These are phyloP conservation scores for Fusarium virguliforme DNA, from an alignment of 2,329 filamentous ascomycete species.

Conservation along the genomic window DNA sequence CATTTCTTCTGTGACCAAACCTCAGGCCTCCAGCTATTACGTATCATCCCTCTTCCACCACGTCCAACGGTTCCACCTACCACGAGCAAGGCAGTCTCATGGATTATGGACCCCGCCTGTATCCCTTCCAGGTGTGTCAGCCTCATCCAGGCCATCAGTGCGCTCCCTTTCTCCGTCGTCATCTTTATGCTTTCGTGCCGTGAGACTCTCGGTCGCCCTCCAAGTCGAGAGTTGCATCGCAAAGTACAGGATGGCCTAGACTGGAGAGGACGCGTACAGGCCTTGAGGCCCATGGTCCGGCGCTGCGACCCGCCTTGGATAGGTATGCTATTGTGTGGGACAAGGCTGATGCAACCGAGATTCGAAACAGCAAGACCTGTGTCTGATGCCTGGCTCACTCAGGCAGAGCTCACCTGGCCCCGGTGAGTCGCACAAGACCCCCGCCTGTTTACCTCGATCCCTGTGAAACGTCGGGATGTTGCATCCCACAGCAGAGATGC, in stretches of 20 bases:
- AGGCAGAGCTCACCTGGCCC: no score
- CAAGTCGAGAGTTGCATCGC: constrained; percentile 11
- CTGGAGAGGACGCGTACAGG: constrained; percentile 1
- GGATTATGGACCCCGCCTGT: neutral
- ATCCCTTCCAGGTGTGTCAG: constrained; percentile 5
- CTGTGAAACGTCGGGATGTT: constrained; percentile 17
- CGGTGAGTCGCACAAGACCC: no score
- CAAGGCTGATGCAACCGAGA: constrained; percentile 8
- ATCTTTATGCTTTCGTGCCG: neutral
- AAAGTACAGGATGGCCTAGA: constrained; percentile 10
- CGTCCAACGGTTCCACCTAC: constrained; percentile 1
- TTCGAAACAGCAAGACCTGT: neutral
- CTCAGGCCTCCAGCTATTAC: no score
- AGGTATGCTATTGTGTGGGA: neutral
- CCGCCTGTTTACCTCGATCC: neutral
- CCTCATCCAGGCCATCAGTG: neutral
- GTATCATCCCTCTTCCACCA: no score
- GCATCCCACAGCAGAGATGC: constrained; percentile 16
- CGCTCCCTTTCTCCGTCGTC: neutral
- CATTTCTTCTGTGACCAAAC: no score
- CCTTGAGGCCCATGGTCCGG: constrained; percentile 4
- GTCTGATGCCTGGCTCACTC: no score
- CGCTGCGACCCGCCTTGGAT: neutral
- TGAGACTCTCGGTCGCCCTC: neutral
- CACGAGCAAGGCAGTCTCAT: constrained; percentile 11